These are phyloP conservation scores for Penicillium verhagenii DNA, from an alignment of 495 filamentous ascomycete genomes.

Conservation along the genomic window DNA sequence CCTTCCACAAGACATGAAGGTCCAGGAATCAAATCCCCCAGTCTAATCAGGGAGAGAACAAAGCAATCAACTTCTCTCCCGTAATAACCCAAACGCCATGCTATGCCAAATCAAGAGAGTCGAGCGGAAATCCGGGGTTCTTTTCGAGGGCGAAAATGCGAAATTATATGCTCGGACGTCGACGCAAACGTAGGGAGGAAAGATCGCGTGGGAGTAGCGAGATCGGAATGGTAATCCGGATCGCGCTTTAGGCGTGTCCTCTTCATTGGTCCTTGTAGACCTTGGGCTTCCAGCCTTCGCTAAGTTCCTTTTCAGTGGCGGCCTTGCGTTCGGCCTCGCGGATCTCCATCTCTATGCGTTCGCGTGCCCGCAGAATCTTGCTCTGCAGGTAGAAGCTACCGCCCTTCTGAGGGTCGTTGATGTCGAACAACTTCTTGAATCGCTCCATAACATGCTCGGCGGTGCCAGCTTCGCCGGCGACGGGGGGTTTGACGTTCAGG, in stretches of 20 bases:
- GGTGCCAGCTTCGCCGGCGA: slow-evolving; percentile 71
- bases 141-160: slow-evolving; percentile 1
- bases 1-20: slow-evolving; percentile 12
- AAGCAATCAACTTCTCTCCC: slow-evolving; percentile 20
- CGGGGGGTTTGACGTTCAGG: slow-evolving; percentile 88
- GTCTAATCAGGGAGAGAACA: slow-evolving; percentile 14
- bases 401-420: slow-evolving; percentile 90
- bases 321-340: slow-evolving; percentile 47
- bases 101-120: slow-evolving; percentile 45
- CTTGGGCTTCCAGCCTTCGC: slow-evolving; percentile 91
- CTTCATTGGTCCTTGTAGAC: slow-evolving; percentile 80
- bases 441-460: slow-evolving; percentile 75
- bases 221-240: background rate
- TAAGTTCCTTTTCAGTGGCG: slow-evolving; percentile 63
- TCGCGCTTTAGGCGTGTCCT: background rate
- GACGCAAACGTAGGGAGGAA: slow-evolving; percentile 5
- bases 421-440: slow-evolving; percentile 93
- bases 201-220: background rate
- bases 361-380: slow-evolving; percentile 86
- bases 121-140: slow-evolving; percentile 10
- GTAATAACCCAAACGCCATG: slow-evolving; percentile 48
- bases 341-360: slow-evolving; percentile 84
- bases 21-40: slow-evolving; percentile 25
- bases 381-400: slow-evolving; percentile 98
- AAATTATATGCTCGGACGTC: slow-evolving; percentile 5